Percentiles rank a stretch among this genome's conserved stretches.
phyloP scores from a whole-genome alignment of 2,329 filamentous ascomycete genomes.

The Incumbomyces lentus region DNA sequence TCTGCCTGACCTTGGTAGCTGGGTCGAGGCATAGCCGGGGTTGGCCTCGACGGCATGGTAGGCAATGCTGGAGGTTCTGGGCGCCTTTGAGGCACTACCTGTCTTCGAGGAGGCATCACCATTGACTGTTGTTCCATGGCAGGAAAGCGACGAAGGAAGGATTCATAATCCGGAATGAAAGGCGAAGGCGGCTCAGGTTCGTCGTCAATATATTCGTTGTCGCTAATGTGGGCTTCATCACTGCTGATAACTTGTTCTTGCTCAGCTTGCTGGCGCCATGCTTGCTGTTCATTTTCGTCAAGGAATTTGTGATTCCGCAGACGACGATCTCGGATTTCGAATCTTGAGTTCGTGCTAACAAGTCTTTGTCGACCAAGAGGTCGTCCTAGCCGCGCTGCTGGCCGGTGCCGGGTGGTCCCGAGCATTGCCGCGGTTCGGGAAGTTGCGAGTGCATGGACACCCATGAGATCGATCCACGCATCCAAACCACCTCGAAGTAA shows the following conservation, averaged over 20 bases:
- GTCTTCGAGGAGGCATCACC: conserved; percentile 32
- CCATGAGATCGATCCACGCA: conserved; percentile 78
- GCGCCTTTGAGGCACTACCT: conserved; percentile 24
- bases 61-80: conserved; percentile 42
- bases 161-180: conserved; percentile 64
- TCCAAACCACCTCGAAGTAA: conserved; percentile 73
- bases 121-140: conserved; percentile 54
- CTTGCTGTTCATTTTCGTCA: conserved; percentile 67
- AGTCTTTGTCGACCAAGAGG: conserved; percentile 44
- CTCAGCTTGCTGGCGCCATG: conserved; percentile 68
- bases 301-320: conserved; percentile 58
- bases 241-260: conserved; percentile 49
- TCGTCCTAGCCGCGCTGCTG: conserved; percentile 27
- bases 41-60: conserved; percentile 51
- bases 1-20: conserved; percentile 77
- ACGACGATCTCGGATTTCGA: conserved; percentile 46
- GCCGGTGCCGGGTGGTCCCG: conserved; percentile 33
- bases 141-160: conserved; percentile 74
- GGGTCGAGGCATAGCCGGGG: conserved; percentile 54
- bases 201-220: conserved; percentile 36
- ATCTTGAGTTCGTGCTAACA: conserved; percentile 39
- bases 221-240: conserved; percentile 31
- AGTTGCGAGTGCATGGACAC: conserved; percentile 51
- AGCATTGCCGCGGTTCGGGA: conserved; percentile 45
- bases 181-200: conserved; percentile 37